Evolutionary conservation across 306 rosid genomes (phyloP).

Genomic region (Cucurbita argyrosperma): DNA sequence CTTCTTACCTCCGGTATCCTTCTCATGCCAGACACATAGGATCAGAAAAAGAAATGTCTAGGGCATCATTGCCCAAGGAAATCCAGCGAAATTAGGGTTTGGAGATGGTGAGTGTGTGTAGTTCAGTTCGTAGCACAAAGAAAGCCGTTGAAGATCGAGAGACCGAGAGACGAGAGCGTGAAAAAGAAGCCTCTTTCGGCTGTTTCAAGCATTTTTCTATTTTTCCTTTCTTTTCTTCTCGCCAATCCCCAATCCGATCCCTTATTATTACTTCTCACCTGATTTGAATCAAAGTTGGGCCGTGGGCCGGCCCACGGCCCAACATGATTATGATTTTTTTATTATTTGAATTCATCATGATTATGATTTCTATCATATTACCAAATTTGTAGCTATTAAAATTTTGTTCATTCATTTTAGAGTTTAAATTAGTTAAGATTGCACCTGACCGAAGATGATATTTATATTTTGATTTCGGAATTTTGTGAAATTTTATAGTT

Average conservation of each 20-base stretch:
- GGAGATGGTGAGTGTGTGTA: not conserved
- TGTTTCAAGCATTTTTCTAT: not conserved
- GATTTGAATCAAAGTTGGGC: not conserved
- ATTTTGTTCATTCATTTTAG: no score
- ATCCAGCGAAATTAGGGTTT: constrained; percentile 27
- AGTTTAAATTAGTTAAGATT: no score
- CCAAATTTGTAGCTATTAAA: no score
- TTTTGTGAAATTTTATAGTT: no score
- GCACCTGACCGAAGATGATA: no score
- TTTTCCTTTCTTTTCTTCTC: no score
- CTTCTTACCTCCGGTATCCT: not conserved
- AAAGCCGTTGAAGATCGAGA: constrained; percentile 18
- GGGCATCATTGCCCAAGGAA: constrained; percentile 2
- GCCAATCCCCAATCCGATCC: not conserved
- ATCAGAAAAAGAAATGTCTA: not conserved
- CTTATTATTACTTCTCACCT: not conserved
- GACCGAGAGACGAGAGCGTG: constrained; percentile 1
- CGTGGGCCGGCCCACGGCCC: not conserved
- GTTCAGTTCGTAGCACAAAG: not conserved
- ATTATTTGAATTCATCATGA: no score
- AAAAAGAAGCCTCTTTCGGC: not conserved
- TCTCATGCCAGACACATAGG: not conserved
- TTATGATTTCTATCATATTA: no score
- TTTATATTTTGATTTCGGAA: no score
- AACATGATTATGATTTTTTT: no score